Percentiles rank a stretch among this genome's conserved stretches.
Evolutionary conservation across 2,329 filamentous ascomycete species (phyloP).

Genomic region (Pseudogymnoascus sp.): DNA sequence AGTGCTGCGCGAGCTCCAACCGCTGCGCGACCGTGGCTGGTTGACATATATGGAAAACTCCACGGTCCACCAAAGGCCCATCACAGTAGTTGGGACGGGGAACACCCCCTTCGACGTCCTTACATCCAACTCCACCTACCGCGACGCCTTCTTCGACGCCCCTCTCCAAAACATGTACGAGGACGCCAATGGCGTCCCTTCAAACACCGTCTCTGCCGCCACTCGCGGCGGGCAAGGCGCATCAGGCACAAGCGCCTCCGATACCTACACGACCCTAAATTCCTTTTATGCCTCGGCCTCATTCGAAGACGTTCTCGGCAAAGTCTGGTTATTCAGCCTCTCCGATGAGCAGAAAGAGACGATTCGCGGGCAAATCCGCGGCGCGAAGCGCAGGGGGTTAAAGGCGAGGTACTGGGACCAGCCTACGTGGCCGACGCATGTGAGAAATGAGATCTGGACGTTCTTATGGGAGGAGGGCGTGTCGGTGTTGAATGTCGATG

Average conservation of each 20-base stretch:
- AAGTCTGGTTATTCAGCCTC: slow-evolving; percentile 36
- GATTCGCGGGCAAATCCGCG: slow-evolving; percentile 37
- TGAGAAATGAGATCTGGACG: slow-evolving; percentile 49
- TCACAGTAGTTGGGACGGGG: slow-evolving; percentile 64
- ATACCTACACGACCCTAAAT: slow-evolving; percentile 43
- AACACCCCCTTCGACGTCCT: slow-evolving; percentile 51
- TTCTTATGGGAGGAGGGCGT: slow-evolving; percentile 47
- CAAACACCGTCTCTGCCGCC: slow-evolving; percentile 11
- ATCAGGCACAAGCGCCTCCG: slow-evolving; percentile 29
- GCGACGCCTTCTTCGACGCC: slow-evolving; percentile 60
- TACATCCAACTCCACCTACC: slow-evolving; percentile 41
- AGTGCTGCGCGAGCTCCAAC: slow-evolving; percentile 46
- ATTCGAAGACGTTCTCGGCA: slow-evolving; percentile 46
- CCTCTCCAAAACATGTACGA: slow-evolving; percentile 40
- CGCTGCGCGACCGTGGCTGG: slow-evolving; percentile 51
- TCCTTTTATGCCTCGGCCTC: slow-evolving; percentile 59
- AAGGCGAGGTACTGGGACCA: slow-evolving; percentile 53
- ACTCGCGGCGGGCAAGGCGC: slow-evolving; percentile 33
- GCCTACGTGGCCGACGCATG: slow-evolving; percentile 46
- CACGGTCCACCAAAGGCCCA: slow-evolving; percentile 42
- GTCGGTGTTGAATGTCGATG: slow-evolving; percentile 54
- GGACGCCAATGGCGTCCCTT: slow-evolving; percentile 18
- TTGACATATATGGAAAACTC: slow-evolving; percentile 44
- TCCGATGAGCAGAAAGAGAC: slow-evolving; percentile 35
- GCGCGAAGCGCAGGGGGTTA: slow-evolving; percentile 43